Evolutionary conservation across 768 basidiomycete species (phyloP).

Genomic region (Calvatia gigantea): DNA sequence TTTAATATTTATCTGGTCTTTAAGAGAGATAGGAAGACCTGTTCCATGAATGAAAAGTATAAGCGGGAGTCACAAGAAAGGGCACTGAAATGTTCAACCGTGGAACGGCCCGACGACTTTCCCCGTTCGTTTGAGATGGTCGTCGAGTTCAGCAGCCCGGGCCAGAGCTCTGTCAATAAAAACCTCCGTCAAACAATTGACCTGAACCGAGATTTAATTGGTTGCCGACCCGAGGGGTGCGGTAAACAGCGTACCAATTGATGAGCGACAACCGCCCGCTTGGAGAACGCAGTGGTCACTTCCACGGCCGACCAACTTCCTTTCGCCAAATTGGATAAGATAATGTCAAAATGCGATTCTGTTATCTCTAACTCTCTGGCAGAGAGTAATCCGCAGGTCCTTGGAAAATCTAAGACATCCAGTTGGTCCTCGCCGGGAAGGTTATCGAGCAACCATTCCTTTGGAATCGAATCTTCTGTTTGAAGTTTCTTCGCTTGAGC

Average conservation of each 20-base stretch:
- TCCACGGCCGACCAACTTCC: slow-evolving; percentile 60
- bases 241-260: slow-evolving; percentile 53
- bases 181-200: slow-evolving; percentile 83
- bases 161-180: slow-evolving; percentile 68
- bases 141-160: slow-evolving; percentile 66
- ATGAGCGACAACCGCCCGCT: slow-evolving; percentile 77
- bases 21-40: slow-evolving; percentile 66
- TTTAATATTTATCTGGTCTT: slow-evolving; percentile 69
- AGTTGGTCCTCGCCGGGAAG: slow-evolving; percentile 42
- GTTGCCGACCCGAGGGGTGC: not conserved
- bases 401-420: slow-evolving; percentile 54
- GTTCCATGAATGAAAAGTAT: not conserved
- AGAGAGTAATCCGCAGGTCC: slow-evolving; percentile 54
- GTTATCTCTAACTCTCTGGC: slow-evolving; percentile 47
- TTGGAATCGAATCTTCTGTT: slow-evolving; percentile 56
- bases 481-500: slow-evolving; percentile 49
- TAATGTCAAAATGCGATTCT: slow-evolving; percentile 30
- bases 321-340: slow-evolving; percentile 52
- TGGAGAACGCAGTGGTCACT: slow-evolving; percentile 71
- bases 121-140: slow-evolving; percentile 56
- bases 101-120: slow-evolving; percentile 69
- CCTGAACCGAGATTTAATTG: slow-evolving; percentile 32
- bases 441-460: slow-evolving; percentile 54
- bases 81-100: slow-evolving; percentile 31
- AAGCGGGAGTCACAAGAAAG: slow-evolving; percentile 6